Conservation (phyloP, 495 filamentous ascomycete genomes). For the Xylaria castorea region DNA sequence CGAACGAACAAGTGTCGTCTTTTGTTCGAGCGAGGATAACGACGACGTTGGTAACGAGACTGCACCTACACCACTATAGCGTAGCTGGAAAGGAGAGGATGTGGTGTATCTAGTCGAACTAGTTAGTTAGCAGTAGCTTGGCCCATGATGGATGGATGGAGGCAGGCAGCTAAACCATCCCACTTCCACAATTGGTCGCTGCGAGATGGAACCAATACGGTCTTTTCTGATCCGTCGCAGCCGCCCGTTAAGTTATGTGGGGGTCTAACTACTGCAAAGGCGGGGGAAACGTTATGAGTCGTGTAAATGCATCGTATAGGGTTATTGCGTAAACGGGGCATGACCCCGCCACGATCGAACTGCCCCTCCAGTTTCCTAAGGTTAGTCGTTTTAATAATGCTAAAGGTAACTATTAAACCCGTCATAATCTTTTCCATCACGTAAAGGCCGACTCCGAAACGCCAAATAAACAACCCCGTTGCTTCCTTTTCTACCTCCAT, state of each 20-base stretch:
- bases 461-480: not conserved
- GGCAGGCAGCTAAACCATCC: slow-evolving; percentile 9
- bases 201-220: no score
- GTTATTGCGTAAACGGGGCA: not conserved
- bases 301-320: not conserved
- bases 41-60: not conserved
- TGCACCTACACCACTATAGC: not conserved
- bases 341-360: not conserved
- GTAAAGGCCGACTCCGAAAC: not conserved
- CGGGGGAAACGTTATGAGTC: not conserved
- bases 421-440: not conserved
- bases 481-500: not conserved
- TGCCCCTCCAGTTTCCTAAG: not conserved
- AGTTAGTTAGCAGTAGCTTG: not conserved
- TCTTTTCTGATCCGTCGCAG: not conserved
- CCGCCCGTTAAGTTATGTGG: not conserved
- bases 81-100: not conserved
- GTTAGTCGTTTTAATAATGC: no score
- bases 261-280: not conserved
- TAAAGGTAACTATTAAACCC: no score
- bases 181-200: not conserved
- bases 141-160: not conserved
- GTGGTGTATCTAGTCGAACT: not conserved
- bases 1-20: not conserved
- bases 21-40: not conserved